Base-by-base conservation (phyloP, 257 asterid genomes). In the Phtheirospermum japonicum region DNA sequence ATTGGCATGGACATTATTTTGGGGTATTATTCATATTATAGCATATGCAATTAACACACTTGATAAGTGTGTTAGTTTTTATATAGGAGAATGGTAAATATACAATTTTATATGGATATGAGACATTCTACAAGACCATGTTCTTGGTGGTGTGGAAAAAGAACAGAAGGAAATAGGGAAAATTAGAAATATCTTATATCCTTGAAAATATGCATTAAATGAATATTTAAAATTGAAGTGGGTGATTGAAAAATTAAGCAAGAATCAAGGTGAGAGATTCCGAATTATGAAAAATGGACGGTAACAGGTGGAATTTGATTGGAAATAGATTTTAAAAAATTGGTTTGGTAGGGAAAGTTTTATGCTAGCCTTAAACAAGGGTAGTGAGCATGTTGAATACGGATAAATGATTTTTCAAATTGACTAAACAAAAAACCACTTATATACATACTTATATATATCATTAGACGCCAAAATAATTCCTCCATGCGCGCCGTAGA, bases 381-480 rank as follows among this genome's bases (percentile, higher is more conserved):
- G 14, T 63, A 16, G 71, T 58, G 63, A 52, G 49, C 61, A 64
- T 64, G 74, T 68, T 71, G 77, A 20, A 36, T 55, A 61, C 34
- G 37, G 17, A 7, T 10, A 36, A 16, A 26, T 69, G 64, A 74
- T 59, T 45, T 52, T 43, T 17, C 58, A 42, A 40, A 13, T 69
- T 65, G 72, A 74, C 75, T 52, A 50, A 57, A 19, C 7, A 51
- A 63, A n/a, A 28, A 6, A 61, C 64, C 73, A 12, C 49, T 19
- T 31, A 20, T 46, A 42, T 5, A 14, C 17, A n/a, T n/a, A n/a
- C n/a, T n/a, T n/a, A n/a, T n/a, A n/a, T 18, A 23, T 23, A 23
- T 3, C 28, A 23, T 20, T 51, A 8, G 33, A 19, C 53, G 5
- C 53, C 53, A 48, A 14, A 48, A 17, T 14, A 16, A 59, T 60